Evolutionary conservation across 1,139 yeast species (phyloP).

Genomic region (Protomyces arabidopsidicola): DNA sequence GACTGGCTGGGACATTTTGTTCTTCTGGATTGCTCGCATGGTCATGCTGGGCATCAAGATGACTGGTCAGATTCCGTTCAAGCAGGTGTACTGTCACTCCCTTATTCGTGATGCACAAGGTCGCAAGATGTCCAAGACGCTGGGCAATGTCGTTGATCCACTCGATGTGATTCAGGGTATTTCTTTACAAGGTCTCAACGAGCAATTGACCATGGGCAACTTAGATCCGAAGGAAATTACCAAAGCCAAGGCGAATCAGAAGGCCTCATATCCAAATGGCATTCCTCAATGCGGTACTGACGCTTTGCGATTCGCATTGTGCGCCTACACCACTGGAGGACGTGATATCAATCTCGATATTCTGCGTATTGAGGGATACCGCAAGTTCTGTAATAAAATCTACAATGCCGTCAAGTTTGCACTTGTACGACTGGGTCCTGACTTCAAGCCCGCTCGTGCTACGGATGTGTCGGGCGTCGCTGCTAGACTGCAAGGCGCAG

Average conservation of each 20-base stretch:
- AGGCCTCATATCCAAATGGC: slow-evolving; percentile 87
- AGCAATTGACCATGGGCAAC: slow-evolving; percentile 72
- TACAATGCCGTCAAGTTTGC: slow-evolving; percentile 98
- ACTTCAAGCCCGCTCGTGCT: slow-evolving; percentile 70
- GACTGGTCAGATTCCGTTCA: slow-evolving; percentile 88
- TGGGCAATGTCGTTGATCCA: slow-evolving; percentile 96
- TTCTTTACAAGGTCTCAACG: slow-evolving; percentile 70
- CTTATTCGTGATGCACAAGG: slow-evolving; percentile 99
- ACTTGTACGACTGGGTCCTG: slow-evolving; percentile 84
- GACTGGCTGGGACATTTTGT: slow-evolving; percentile 98
- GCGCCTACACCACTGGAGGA: slow-evolving; percentile 98
- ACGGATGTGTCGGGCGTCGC: slow-evolving; percentile 67
- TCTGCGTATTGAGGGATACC: slow-evolving; percentile 95
- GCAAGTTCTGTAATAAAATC: slow-evolving; percentile 98
- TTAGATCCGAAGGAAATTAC: slow-evolving; percentile 83
- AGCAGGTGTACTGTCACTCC: slow-evolving; percentile 96
- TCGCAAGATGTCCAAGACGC: slow-evolving; percentile 95
- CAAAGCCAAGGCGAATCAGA: slow-evolving; percentile 86
- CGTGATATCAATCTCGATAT: slow-evolving; percentile 95
- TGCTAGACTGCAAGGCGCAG: slow-evolving; percentile 27
- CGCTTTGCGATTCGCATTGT: slow-evolving; percentile 93
- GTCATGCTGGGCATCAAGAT: slow-evolving; percentile 82
- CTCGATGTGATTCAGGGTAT: slow-evolving; percentile 89
- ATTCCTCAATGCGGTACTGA: slow-evolving; percentile 99
- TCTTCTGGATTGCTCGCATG: slow-evolving; percentile 99